A percentile compares a stretch with the other conserved stretches of the same genome.
Evolutionary conservation across 345 rosid species (phyloP).

Genomic region (Eutrema yunnanense): DNA sequence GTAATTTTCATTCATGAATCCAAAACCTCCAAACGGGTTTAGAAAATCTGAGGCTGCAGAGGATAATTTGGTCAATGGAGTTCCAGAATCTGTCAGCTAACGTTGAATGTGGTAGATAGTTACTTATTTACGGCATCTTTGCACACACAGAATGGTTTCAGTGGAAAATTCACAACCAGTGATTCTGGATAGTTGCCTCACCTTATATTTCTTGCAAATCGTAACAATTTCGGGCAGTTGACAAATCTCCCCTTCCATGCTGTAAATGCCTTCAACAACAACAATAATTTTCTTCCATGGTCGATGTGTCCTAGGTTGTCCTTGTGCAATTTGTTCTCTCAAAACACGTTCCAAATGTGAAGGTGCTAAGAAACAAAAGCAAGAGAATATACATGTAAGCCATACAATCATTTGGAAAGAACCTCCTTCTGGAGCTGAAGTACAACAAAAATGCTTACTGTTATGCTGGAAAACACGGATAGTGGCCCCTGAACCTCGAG

Average conservation of each 20-base stretch:
- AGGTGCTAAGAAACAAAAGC: constrained; percentile 47
- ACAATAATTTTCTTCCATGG: constrained; percentile 96
- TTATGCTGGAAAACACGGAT: constrained; percentile 87
- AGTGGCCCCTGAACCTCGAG: constrained; percentile 90
- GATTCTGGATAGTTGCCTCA: constrained; percentile 1
- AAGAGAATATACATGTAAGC: background rate
- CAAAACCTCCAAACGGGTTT: background rate
- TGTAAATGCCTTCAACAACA: constrained; percentile 83
- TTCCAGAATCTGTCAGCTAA: background rate
- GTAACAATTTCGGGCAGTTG: constrained; percentile 83
- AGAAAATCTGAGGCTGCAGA: background rate
- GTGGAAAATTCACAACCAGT: background rate
- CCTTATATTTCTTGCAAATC: constrained; percentile 90
- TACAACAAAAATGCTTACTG: constrained; percentile 41
- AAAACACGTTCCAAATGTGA: constrained; percentile 82
- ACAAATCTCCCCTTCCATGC: constrained; percentile 95
- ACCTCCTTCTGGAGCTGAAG: background rate
- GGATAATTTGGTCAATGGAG: background rate
- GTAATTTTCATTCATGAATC: background rate
- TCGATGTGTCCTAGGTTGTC: constrained; percentile 84
- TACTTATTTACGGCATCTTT: background rate
- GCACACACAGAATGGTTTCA: background rate
- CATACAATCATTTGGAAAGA: background rate
- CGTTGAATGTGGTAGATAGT: background rate
- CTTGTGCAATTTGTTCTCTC: constrained; percentile 90